These are phyloP conservation scores for Annona cherimola DNA, from an alignment of 164 flowering plant species.

Conservation along the genomic window DNA sequence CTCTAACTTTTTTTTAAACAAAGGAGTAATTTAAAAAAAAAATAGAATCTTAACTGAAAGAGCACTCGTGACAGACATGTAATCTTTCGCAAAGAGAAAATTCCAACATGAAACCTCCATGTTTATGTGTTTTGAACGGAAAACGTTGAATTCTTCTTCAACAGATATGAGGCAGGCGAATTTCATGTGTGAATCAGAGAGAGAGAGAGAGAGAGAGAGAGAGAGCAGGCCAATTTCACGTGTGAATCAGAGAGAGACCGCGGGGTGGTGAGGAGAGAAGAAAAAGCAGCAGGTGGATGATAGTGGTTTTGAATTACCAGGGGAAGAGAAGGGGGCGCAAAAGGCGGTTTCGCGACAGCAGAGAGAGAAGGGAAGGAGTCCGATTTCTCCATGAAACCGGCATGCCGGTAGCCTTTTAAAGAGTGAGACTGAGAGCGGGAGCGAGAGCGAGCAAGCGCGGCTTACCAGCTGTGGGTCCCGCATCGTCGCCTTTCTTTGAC, in stretches of 20 bases:
- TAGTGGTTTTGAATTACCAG: neutral
- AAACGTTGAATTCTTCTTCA: no score
- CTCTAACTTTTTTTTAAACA: no score
- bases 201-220: neutral
- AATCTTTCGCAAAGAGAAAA: no score
- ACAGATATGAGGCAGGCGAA: no score
- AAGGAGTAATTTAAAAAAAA: no score
- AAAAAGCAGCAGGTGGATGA: neutral
- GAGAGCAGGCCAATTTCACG: neutral
- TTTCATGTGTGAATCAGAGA: neutral
- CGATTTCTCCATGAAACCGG: slow-evolving; percentile 8
- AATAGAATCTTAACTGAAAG: no score
- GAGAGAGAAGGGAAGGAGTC: neutral
- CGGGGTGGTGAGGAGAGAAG: neutral
- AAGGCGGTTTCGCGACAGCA: neutral
- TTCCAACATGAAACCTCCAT: no score
- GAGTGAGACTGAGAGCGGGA: slow-evolving; percentile 4
- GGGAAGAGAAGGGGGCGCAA: no score
- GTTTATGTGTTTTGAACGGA: no score
- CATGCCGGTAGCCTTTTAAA: slow-evolving; percentile 12
- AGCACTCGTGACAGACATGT: no score
- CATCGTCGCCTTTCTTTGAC: neutral
- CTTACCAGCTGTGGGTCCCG: neutral
- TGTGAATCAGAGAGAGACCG: neutral
- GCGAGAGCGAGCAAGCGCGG: neutral